Conservation (phyloP, 352 stramenopile genomes). For the Pythium phragmitis region DNA sequence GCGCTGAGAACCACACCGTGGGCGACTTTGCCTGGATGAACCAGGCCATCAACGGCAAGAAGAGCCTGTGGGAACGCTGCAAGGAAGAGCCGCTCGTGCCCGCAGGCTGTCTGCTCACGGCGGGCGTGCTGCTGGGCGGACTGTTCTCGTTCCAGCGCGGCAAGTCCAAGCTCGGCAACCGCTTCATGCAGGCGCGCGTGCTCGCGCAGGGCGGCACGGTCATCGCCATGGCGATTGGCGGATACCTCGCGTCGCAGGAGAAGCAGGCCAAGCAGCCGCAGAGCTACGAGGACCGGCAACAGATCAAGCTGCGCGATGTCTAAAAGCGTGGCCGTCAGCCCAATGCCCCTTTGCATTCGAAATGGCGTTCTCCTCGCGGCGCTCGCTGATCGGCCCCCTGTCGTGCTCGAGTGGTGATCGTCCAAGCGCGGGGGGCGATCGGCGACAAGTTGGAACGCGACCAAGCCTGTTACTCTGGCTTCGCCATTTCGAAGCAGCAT, state of each 20-base stretch:
- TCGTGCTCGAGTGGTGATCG: no score
- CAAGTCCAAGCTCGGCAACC: conserved; percentile 74
- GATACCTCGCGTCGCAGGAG: conserved; percentile 40
- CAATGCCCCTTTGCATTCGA: no score
- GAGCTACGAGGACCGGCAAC: conserved; percentile 69
- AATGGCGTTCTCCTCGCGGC: no score
- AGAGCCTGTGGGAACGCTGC: conserved; percentile 60
- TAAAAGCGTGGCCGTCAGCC: neutral
- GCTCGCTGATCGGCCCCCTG: no score
- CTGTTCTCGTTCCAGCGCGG: conserved; percentile 69
- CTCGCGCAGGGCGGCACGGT: conserved; percentile 69
- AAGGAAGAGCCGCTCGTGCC: conserved; percentile 81
- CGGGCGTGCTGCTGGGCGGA: conserved; percentile 61
- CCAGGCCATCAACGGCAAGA: conserved; percentile 50
- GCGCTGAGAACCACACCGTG: conserved; percentile 23
- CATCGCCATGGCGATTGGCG: conserved; percentile 56
- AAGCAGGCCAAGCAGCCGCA: conserved; percentile 49
- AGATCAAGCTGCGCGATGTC: conserved; percentile 53
- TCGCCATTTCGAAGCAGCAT: no score
- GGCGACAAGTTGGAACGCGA: no score
- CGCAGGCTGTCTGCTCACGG: conserved; percentile 62
- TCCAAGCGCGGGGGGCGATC: no score
- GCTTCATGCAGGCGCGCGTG: conserved; percentile 84
- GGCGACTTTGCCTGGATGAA: conserved; percentile 74
- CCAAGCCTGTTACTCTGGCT: no score